Base-by-base conservation (phyloP, 257 asterid species). In the Nemophila menziesii region DNA sequence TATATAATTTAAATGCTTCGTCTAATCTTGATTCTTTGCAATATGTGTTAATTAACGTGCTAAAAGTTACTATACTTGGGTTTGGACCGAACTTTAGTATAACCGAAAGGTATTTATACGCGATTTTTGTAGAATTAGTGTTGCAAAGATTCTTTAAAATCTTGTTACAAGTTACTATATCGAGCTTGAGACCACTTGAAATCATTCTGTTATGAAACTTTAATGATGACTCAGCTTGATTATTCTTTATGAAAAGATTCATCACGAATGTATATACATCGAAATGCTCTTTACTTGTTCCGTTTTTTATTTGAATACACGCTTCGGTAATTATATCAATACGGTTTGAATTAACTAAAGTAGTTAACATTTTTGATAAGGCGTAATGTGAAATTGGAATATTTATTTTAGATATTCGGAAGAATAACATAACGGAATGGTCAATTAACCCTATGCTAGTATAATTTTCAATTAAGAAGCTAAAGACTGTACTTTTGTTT, bases 51-150 rank as follows among this genome's bases (percentile, higher is more conserved):
- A 66, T 62, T 46, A 66, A n/a, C 3, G 64, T 58, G 67, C 63
- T 66, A 53, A 70, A 70, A 0, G 78, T 70, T 63, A 66, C 78
- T 33, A 66, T 51, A 52, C 33, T 66, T 3, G 78, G 73, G 27
- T 38, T 44, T 12, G 78, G 78, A 22, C 78, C 78, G 36, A 52
- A 38, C 14, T 65, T 61, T 46, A 61, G 29, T 24, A 70, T 43
- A 49, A 58, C 44, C 43, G 40, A 19, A 47, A 70, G 55, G 29
- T 61, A 62, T 20, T 45, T 39, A 45, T 44, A 37, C 27, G 63
- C 73, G 24, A 19, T 20, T 7, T 46, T 61, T 16, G 22, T 23
- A 51, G 52, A 19, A 14, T 47, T 42, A 48, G 33, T 18, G 11
- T 45, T 44, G 22, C 52, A 66, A 39, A 62, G 49, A 18, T 13